A percentile compares a stretch with the other conserved stretches of the same genome.
phyloP scores from a whole-genome alignment of 371 early-diverging fungal genomes.

The Coemansia sp. region DNA sequence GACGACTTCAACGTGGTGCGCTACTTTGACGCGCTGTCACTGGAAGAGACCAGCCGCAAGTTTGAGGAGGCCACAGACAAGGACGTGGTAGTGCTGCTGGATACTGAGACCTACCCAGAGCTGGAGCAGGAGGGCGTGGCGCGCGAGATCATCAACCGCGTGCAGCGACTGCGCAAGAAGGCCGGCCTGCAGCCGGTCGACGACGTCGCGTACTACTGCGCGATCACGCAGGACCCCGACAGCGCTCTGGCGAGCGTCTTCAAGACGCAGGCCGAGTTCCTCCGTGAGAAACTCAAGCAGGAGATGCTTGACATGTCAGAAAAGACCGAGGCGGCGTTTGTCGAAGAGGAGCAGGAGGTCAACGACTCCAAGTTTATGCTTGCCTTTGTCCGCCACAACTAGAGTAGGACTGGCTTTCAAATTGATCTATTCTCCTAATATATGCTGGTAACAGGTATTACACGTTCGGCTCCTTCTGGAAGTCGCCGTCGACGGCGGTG shows the following conservation, averaged over 20 bases:
- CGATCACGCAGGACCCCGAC: constrained; percentile 68
- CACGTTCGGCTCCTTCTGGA: constrained; percentile 39
- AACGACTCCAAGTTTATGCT: constrained; percentile 49
- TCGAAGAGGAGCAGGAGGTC: constrained; percentile 51
- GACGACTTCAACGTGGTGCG: constrained; percentile 84
- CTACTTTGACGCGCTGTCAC: constrained; percentile 68
- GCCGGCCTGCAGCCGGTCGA: constrained; percentile 85
- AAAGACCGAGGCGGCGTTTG: constrained; percentile 20
- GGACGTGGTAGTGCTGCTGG: constrained; percentile 90
- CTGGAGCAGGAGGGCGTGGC: constrained; percentile 93
- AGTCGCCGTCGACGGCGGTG: constrained; percentile 31
- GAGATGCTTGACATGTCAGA: constrained; percentile 16
- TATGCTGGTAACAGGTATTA: background rate
- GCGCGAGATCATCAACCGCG: constrained; percentile 97
- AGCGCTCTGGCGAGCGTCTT: constrained; percentile 69
- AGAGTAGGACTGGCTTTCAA: background rate
- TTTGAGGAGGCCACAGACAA: constrained; percentile 78
- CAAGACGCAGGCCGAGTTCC: constrained; percentile 67
- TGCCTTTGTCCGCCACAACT: constrained; percentile 33
- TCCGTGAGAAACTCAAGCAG: constrained; percentile 73
- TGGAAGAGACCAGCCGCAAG: constrained; percentile 35
- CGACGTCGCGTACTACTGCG: constrained; percentile 78
- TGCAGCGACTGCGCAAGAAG: constrained; percentile 98
- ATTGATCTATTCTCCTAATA: background rate
- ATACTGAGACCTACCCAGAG: constrained; percentile 76